These are phyloP conservation scores for Theileria sp. DNA, from an alignment of 169 alveolate species.

Conservation along the genomic window DNA sequence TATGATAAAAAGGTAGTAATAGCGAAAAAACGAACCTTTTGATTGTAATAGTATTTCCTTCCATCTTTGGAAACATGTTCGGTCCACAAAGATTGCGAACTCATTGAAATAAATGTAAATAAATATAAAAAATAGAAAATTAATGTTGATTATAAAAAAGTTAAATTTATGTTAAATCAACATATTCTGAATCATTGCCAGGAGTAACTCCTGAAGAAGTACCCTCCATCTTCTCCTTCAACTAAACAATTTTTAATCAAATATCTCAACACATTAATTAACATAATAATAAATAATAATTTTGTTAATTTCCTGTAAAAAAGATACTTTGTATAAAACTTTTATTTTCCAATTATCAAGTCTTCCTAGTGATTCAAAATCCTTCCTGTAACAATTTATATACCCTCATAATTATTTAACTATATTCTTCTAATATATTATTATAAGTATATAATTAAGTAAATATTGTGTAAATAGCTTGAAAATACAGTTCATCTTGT, in stretches of 20 bases:
- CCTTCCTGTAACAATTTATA: constrained; percentile 22
- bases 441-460: too few species aligned
- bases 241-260: constrained; percentile 7
- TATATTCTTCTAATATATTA: too few species aligned
- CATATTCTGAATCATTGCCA: constrained; percentile 36
- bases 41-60: constrained; percentile 75
- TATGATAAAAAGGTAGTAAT: not conserved
- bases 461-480: not conserved
- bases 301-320: not conserved
- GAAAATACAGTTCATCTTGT: constrained; percentile 45
- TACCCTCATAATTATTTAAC: not conserved
- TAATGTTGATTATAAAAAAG: not conserved
- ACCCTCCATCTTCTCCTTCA: constrained; percentile 33
- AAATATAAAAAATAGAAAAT: not conserved
- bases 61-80: constrained; percentile 83
- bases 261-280: not conserved
- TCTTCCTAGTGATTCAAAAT: constrained; percentile 36
- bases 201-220: constrained; percentile 15
- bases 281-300: not conserved
- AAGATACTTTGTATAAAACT: constrained; percentile 42
- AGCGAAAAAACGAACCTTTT: constrained; percentile 39
- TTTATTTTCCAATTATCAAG: constrained; percentile 64
- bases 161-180: constrained; percentile 41
- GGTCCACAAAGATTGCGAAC: constrained; percentile 64
- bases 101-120: not conserved